Conservation (phyloP, 2,329 filamentous ascomycete genomes). For the Neonectria punicea region DNA sequence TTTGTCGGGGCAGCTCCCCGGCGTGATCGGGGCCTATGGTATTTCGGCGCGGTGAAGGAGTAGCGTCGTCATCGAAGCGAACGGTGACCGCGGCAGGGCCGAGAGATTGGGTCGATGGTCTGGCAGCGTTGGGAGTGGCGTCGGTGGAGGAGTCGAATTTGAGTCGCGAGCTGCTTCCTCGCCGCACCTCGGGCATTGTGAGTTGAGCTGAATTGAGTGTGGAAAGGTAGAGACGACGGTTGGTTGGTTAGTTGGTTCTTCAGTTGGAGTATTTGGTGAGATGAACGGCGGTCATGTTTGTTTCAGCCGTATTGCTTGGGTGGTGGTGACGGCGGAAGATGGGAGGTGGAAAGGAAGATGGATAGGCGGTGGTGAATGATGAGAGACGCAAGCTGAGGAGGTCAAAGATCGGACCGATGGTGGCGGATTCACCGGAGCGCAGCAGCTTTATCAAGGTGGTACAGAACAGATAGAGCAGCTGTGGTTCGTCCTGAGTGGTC, state of each 20-base stretch:
- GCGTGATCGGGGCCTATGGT: constrained; percentile 28
- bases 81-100: constrained; percentile 24
- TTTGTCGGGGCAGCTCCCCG: constrained; percentile 42
- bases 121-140: constrained; percentile 16
- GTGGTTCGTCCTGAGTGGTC: too few relatives aligned
- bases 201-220: not conserved
- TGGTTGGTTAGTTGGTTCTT: not conserved
- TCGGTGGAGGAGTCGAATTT: constrained; percentile 36
- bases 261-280: not conserved
- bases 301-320: constrained; percentile 2
- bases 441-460: constrained; percentile 12
- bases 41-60: constrained; percentile 23
- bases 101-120: constrained; percentile 29
- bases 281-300: constrained; percentile 14
- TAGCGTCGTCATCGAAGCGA: constrained; percentile 32
- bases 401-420: constrained; percentile 1
- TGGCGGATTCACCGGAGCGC: constrained; percentile 24
- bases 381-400: not conserved
- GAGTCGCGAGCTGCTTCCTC: constrained; percentile 38
- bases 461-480: not conserved
- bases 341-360: not conserved
- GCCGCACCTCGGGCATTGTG: constrained; percentile 46
- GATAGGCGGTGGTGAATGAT: not conserved
- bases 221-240: not conserved
- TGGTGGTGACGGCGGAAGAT: not conserved